Evolutionary conservation across 2,329 filamentous ascomycete species (phyloP), one percentile per base, ranked within the genome.

Genomic region (Orbilia quercus): DNA sequence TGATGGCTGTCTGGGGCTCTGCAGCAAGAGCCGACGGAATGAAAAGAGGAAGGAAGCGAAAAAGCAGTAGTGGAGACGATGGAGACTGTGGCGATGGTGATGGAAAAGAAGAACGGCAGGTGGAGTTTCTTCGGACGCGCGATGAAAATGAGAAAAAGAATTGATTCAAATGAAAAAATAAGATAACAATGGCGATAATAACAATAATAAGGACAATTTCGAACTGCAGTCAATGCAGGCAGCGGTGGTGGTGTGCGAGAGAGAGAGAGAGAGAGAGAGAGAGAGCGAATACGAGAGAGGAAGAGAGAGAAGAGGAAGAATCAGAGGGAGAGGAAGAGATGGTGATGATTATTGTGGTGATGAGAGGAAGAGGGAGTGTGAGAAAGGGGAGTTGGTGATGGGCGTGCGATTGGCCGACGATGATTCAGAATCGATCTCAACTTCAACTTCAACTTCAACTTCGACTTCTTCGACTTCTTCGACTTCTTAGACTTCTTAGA

Each of bases 1-100:
- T 28, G 28, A 9, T 31, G 4, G 28, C 28, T 31, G 28, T 31
- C 28, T 31, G 9, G 9, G 28, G 18, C 47, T n/a, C n/a, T 45
- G 59, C 25, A 44, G 48, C 59, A 36, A 22, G 31, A 64, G 34
- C 34, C 44, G 47, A 64, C 59, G 47, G 51, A 44, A 31, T 28
- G 48, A 31, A 64, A 64, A 45, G 9, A 64, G 47, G 48, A 54
- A 54, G 47, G 48, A 38, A 45, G 14, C 3, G 36, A 6, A 12
- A 14, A 12, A 16, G 36, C 14, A 40, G 11, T 40, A 12, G 36
- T 12, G 12, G n/a, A 5, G 36, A 16, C n/a, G 9, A 40, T 40
- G 36, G 36, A 40, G 4, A 12, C 6, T 14, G 36, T 5, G 36
- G 36, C 36, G 14, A 12, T 14, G 36, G 12, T 40, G 36, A 12